These are phyloP conservation scores for Cryptococcus sp. DNA, from an alignment of 1,284 basidiomycete genomes.

Conservation along the genomic window DNA sequence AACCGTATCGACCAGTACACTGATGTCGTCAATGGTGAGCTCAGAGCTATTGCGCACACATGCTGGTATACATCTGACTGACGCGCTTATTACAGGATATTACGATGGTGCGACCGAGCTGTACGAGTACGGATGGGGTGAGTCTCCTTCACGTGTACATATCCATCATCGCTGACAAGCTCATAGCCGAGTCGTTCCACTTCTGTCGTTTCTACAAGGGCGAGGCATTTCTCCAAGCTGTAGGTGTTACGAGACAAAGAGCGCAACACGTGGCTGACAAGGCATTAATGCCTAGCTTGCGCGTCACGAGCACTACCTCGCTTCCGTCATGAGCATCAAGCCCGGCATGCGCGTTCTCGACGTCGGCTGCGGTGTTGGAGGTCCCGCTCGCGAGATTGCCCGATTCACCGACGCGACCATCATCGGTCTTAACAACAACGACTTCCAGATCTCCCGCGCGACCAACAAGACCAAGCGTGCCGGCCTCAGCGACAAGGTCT, in stretches of 20 bases:
- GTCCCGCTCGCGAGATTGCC: slow-evolving; percentile 93
- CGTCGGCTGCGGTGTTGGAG: slow-evolving; percentile 97
- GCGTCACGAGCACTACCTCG: slow-evolving; percentile 97
- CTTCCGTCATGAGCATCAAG: slow-evolving; percentile 75
- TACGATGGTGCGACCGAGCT: slow-evolving; percentile 96
- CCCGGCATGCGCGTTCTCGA: slow-evolving; percentile 96
- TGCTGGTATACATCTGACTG: slow-evolving; percentile 3
- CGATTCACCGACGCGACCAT: slow-evolving; percentile 85
- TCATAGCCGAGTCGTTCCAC: slow-evolving; percentile 78
- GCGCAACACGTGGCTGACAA: not conserved
- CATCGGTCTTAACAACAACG: slow-evolving; percentile 94
- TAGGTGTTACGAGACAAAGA: slow-evolving; percentile 30
- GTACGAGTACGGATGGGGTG: slow-evolving; percentile 81
- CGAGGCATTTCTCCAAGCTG: slow-evolving; percentile 75
- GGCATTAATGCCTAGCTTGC: slow-evolving; percentile 63
- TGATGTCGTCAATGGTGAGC: slow-evolving; percentile 87
- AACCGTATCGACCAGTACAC: slow-evolving; percentile 83
- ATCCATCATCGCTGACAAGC: slow-evolving; percentile 2
- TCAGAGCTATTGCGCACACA: not conserved
- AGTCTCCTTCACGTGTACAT: slow-evolving; percentile 5
- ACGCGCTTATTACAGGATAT: slow-evolving; percentile 63
- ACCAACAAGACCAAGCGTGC: slow-evolving; percentile 78
- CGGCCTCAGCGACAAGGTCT: slow-evolving; percentile 74
- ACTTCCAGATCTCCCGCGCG: slow-evolving; percentile 88
- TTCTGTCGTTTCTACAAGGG: slow-evolving; percentile 98